A percentile compares a stretch with the other conserved stretches of the same genome.
phyloP scores from a whole-genome alignment of 2,329 filamentous ascomycete genomes.

The Diplodia corticola region DNA sequence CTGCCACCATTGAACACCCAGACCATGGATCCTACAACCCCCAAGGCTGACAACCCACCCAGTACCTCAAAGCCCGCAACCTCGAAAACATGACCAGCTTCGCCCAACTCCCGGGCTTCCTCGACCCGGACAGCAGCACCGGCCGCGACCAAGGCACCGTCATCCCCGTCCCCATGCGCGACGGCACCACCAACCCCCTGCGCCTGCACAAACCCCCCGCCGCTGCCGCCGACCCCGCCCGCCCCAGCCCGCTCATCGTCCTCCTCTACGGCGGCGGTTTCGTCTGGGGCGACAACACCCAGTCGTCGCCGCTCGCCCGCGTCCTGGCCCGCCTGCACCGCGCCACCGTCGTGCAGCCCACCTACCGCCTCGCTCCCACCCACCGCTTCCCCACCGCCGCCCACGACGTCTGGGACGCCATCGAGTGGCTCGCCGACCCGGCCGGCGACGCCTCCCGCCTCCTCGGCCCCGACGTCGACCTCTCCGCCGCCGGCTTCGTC shows the following conservation, averaged over 20 bases:
- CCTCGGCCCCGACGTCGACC: too few species aligned
- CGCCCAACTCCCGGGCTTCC: neutral
- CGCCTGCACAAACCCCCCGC: neutral
- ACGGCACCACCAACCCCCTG: neutral
- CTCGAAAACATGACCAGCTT: neutral
- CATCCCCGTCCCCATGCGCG: constrained; percentile 7
- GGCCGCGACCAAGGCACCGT: neutral
- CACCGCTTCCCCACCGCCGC: neutral
- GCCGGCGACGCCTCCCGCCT: too few species aligned
- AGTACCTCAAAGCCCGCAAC: neutral
- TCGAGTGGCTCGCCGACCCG: constrained; percentile 36
- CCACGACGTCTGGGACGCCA: constrained; percentile 24
- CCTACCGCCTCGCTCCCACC: neutral
- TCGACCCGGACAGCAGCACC: neutral
- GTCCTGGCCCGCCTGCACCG: neutral
- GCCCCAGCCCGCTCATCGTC: neutral
- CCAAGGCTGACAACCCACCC: neutral
- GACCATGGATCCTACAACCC: too few species aligned
- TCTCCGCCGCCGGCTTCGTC: constrained; percentile 3
- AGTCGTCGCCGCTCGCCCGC: neutral
- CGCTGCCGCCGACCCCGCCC: neutral
- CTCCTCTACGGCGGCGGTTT: constrained; percentile 3
- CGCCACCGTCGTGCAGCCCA: neutral
- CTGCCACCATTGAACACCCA: too few species aligned
- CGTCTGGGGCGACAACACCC: neutral